phyloP scores from a whole-genome alignment of 192 early-diverging fungal genomes.

The Pilaira anomala region DNA sequence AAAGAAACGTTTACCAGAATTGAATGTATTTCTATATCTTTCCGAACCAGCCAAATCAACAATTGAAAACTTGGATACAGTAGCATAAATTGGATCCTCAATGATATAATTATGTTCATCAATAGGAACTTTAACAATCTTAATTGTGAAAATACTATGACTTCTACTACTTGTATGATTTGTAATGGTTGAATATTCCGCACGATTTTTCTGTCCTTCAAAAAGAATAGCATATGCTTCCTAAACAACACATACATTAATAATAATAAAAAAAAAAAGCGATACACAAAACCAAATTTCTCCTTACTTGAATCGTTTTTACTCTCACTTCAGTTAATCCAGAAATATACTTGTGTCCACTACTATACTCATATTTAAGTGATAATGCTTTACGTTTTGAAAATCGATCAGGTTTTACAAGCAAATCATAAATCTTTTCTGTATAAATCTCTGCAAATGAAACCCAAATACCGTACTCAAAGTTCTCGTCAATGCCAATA shows the following conservation, averaged over 20 bases:
- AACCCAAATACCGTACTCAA: constrained; percentile 81
- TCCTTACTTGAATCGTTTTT: constrained; percentile 31
- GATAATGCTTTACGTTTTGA: constrained; percentile 26
- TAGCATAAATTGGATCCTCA: constrained; percentile 42
- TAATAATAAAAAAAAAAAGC: neutral
- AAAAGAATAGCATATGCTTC: constrained; percentile 58
- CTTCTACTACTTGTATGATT: constrained; percentile 58
- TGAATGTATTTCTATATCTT: constrained; percentile 52
- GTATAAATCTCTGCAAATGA: constrained; percentile 91
- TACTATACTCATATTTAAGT: constrained; percentile 39
- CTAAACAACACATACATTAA: constrained; percentile 25
- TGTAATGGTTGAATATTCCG: constrained; percentile 53
- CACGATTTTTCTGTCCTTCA: constrained; percentile 56
- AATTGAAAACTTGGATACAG: constrained; percentile 50
- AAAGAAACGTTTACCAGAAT: constrained; percentile 35
- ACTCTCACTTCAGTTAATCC: constrained; percentile 60
- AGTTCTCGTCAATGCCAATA: constrained; percentile 41
- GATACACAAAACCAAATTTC: too few species aligned
- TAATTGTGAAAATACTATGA: constrained; percentile 67
- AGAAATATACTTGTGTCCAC: constrained; percentile 55
- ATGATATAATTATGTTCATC: constrained; percentile 41
- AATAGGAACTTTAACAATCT: constrained; percentile 54
- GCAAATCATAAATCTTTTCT: constrained; percentile 82
- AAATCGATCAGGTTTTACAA: constrained; percentile 42
- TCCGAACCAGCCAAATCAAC: constrained; percentile 74